Conservation (phyloP, 345 rosid genomes). For the Corchorus olitorius region DNA sequence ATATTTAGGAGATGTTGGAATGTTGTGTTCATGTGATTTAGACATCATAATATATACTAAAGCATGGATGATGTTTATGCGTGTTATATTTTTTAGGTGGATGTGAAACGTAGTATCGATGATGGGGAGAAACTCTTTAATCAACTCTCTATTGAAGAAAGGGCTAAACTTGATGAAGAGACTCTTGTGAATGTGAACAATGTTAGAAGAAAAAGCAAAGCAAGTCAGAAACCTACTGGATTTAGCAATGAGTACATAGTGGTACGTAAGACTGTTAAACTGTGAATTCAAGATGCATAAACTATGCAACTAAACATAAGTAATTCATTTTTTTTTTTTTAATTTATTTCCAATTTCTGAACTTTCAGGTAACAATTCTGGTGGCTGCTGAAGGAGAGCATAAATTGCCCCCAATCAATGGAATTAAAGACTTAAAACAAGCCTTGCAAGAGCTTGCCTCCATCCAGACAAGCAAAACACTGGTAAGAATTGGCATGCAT, state of each 20-base stretch:
- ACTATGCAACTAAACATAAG: neutral
- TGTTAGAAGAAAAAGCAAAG: constrained; percentile 65
- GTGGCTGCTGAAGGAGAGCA: no score
- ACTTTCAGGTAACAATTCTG: no score
- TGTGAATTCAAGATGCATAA: neutral
- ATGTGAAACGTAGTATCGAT: no score
- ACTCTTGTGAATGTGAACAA: constrained; percentile 37
- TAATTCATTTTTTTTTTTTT: neutral
- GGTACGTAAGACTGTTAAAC: constrained; percentile 52
- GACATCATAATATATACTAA: neutral
- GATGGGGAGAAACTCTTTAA: constrained; percentile 51
- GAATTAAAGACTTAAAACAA: no score
- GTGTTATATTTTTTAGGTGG: no score
- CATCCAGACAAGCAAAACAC: no score
- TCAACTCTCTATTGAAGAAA: constrained; percentile 93
- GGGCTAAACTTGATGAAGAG: constrained; percentile 88
- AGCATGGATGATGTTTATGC: no score
- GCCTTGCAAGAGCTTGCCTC: no score
- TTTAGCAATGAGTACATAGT: constrained; percentile 88
- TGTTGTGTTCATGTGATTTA: neutral
- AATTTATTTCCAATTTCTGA: no score
- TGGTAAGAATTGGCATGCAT: neutral
- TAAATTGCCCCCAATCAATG: no score
- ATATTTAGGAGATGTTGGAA: neutral
- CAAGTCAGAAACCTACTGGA: constrained; percentile 56